Conservation (phyloP, 129 eudicot genomes). For the Helianthus tuberosus region DNA sequence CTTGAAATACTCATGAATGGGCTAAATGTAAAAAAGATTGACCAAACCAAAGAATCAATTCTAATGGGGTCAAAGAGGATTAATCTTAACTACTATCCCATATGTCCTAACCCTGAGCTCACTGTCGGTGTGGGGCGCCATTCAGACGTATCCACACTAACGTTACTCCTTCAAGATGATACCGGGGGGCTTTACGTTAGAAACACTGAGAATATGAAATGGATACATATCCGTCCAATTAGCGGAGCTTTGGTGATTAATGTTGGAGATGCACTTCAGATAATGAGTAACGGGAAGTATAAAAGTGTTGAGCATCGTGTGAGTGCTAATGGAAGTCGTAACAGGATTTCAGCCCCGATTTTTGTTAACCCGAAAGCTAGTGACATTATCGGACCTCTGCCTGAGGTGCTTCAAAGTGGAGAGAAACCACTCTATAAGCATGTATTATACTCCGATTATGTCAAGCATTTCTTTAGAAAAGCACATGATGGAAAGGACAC, state of each 20-base stretch:
- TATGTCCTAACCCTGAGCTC: slow-evolving; percentile 17
- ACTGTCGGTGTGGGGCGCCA: slow-evolving; percentile 16
- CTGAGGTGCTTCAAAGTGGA: neutral
- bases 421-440: slow-evolving; percentile 5
- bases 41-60: slow-evolving; percentile 9
- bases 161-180: slow-evolving; percentile 15
- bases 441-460: slow-evolving; percentile 13
- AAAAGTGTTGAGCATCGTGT: slow-evolving; percentile 20
- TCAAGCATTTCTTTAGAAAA: slow-evolving; percentile 20
- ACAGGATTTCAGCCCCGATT: slow-evolving; percentile 16
- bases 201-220: slow-evolving; percentile 17
- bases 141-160: slow-evolving; percentile 17
- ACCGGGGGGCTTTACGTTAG: slow-evolving; percentile 10
- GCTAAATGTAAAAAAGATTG: slow-evolving; percentile 3
- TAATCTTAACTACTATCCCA: slow-evolving; percentile 16
- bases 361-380: slow-evolving; percentile 1
- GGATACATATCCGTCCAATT: neutral
- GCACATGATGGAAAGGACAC: slow-evolving; percentile 15
- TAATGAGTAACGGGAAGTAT: slow-evolving; percentile 17
- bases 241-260: slow-evolving; percentile 11
- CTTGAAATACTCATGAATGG: slow-evolving; percentile 7
- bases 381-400: slow-evolving; percentile 15
- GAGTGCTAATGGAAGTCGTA: slow-evolving; percentile 5
- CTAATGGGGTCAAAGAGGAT: slow-evolving; percentile 25
- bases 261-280: slow-evolving; percentile 14